phyloP scores from a whole-genome alignment of 345 rosid species.

The Salix exigua region DNA sequence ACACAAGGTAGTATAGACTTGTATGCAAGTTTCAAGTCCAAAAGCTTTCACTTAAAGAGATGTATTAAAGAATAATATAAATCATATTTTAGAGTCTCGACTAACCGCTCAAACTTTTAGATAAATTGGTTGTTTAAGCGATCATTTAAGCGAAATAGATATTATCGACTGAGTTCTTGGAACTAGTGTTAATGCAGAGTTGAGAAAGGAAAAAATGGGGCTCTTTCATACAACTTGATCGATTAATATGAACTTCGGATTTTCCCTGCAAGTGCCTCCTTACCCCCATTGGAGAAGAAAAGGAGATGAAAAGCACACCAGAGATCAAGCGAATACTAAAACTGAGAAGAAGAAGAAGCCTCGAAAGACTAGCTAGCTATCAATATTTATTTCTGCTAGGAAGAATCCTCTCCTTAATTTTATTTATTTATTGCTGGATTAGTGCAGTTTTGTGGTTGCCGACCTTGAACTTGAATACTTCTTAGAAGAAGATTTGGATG shows the following conservation, averaged over 20 bases:
- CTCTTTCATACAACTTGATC: neutral
- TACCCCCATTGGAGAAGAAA: neutral
- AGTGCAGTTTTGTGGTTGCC: slow-evolving; percentile 45
- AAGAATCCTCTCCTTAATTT: neutral
- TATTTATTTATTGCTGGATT: neutral
- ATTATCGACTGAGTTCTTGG: neutral
- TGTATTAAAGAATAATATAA: too few relatives aligned
- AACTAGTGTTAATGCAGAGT: neutral
- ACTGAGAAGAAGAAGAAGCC: slow-evolving; percentile 15
- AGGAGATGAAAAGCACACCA: slow-evolving; percentile 4
- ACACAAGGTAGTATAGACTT: too few relatives aligned
- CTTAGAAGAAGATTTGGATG: slow-evolving; percentile 50
- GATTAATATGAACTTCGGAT: neutral
- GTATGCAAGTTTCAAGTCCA: too few relatives aligned
- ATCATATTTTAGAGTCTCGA: too few relatives aligned
- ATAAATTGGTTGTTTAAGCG: too few relatives aligned
- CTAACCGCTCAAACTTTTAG: too few relatives aligned
- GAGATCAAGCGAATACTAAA: neutral
- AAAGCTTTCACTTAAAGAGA: too few relatives aligned
- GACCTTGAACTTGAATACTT: slow-evolving; percentile 64
- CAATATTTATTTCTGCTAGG: neutral
- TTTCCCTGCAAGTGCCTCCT: neutral
- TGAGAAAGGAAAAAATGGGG: neutral
- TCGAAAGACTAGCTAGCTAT: slow-evolving; percentile 14
- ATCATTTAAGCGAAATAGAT: too few relatives aligned